Evolutionary conservation across 345 rosid species (phyloP).

Genomic region (Viola odorata): DNA sequence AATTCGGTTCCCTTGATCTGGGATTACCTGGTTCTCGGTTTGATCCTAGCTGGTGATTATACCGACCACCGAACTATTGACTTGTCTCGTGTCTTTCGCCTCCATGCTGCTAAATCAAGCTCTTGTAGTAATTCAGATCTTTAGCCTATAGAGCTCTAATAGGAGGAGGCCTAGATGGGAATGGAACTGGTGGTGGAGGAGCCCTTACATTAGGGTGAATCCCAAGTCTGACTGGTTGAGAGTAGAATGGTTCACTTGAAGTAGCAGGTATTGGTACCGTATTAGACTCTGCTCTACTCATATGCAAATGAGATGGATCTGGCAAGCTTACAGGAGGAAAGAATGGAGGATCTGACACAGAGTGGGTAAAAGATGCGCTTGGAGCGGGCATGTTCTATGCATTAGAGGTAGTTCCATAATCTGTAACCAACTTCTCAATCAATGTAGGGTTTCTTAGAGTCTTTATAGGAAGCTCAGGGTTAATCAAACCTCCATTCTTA

Average conservation of each 20-base stretch:
- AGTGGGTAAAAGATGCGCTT: conserved; percentile 14
- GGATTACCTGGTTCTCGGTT: conserved; percentile 49
- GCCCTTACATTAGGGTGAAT: conserved; percentile 18
- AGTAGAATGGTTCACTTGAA: conserved; percentile 43
- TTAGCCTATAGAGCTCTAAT: conserved; percentile 43
- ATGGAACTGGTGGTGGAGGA: conserved; percentile 32
- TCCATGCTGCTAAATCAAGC: conserved; percentile 95
- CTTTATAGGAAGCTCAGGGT: conserved; percentile 69
- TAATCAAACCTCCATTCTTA: conserved; percentile 62
- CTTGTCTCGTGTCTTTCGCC: conserved; percentile 76
- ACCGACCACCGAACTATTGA: conserved; percentile 43
- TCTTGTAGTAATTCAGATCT: conserved; percentile 80
- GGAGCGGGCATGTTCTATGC: conserved; percentile 29
- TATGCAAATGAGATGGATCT: conserved; percentile 31
- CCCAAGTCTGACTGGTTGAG: conserved; percentile 35
- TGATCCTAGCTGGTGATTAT: conserved; percentile 34
- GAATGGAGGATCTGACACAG: conserved; percentile 22
- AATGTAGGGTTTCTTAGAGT: conserved; percentile 72
- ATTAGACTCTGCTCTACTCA: conserved; percentile 37
- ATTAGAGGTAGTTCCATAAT: conserved; percentile 39
- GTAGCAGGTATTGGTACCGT: conserved; percentile 25
- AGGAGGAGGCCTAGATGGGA: conserved; percentile 32
- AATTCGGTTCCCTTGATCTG: conserved; percentile 55
- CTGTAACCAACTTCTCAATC: conserved; percentile 64
- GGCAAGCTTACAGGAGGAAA: conserved; percentile 20